Evolutionary conservation across 768 basidiomycete species (phyloP).

Genomic region (Podaxis rugospora): DNA sequence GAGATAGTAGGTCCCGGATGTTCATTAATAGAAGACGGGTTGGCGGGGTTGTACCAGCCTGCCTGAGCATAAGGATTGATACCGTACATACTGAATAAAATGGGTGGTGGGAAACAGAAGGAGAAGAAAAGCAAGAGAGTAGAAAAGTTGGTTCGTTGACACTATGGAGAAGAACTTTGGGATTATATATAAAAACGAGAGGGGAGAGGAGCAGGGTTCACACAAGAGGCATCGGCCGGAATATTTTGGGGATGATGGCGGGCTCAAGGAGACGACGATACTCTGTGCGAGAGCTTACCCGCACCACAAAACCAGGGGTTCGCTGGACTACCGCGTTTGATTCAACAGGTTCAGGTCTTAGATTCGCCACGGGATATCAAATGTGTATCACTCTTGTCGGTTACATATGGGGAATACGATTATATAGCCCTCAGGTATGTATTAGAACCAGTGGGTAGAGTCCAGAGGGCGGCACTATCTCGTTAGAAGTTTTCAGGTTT

Average conservation of each 20-base stretch:
- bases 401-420: not conserved
- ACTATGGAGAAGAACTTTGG: not conserved
- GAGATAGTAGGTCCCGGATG: conserved; percentile 13
- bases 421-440: not conserved
- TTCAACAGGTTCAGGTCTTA: not conserved
- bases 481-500: not conserved
- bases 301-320: not conserved
- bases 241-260: too few relatives aligned
- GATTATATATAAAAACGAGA: not conserved
- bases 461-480: not conserved
- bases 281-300: not conserved
- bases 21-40: conserved; percentile 22
- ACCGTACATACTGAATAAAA: conserved; percentile 15
- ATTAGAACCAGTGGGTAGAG: not conserved
- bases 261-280: not conserved
- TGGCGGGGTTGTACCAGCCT: conserved; percentile 27
- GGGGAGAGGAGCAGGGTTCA: too few relatives aligned
- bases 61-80: conserved; percentile 29
- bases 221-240: too few relatives aligned
- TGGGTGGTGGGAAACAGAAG: not conserved
- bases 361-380: not conserved
- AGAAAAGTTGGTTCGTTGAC: not conserved
- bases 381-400: not conserved
- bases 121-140: not conserved
- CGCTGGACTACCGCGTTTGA: not conserved